A percentile compares a stretch with the other conserved stretches of the same genome.
phyloP scores from a whole-genome alignment of 2,329 filamentous ascomycete species.

The Cryphonectria radicalis region DNA sequence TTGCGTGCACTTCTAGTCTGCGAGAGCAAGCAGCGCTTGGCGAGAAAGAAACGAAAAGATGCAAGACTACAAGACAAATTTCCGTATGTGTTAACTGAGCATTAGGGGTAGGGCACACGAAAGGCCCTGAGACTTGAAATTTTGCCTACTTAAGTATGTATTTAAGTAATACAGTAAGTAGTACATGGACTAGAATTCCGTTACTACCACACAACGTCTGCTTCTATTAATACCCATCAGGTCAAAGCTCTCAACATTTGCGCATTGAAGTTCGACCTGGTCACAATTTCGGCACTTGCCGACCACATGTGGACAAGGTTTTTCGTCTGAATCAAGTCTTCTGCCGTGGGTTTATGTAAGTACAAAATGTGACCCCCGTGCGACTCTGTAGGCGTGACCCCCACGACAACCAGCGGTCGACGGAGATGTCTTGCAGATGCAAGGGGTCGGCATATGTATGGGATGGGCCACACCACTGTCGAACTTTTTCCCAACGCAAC shows the following conservation, averaged over 20 bases:
- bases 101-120: neutral
- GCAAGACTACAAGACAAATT: neutral
- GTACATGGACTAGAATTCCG: neutral
- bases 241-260: neutral
- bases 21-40: neutral
- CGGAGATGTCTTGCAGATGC: conserved; percentile 5
- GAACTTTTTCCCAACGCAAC: neutral
- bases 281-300: neutral
- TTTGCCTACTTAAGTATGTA: neutral
- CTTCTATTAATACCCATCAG: neutral
- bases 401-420: neutral
- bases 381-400: neutral
- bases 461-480: neutral
- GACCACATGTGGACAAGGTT: neutral
- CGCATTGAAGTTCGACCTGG: neutral
- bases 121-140: neutral
- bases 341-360: neutral
- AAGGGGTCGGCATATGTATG: conserved; percentile 1
- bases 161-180: no score
- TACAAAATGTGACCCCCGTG: neutral
- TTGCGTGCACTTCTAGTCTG: neutral
- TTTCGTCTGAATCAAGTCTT: neutral
- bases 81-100: neutral
- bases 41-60: neutral
- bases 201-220: neutral